Base-by-base conservation (phyloP, 257 asterid genomes). In the Fraxinus americana region DNA sequence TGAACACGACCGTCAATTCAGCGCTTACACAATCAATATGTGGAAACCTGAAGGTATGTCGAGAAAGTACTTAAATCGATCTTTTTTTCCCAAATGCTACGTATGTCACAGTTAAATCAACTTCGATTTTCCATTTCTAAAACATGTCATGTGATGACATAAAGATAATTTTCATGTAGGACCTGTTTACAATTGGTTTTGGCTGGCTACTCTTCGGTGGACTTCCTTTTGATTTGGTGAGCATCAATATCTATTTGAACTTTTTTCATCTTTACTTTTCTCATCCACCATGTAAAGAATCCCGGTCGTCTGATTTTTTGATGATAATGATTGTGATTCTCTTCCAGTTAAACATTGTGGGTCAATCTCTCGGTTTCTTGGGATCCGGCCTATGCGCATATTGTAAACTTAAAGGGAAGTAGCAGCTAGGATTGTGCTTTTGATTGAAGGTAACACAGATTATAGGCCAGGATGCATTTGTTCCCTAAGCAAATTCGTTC, bases 1-100 rank as follows among this genome's bases (percentile, higher is more conserved):
- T 80, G n/a, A 80, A 80, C 72, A 80, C 83, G 57, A 80, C 80
- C 9, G 19, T 80, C 35, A 80, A 80, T 43, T 80, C 83, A n/a
- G 80, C 83, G 25, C 80, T 80, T 4, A 80, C 83, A 41, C 83
- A 75, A 45, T 43, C 80, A 34, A 41, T 80, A 43, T 80, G 83
- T 12, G 80, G 80, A 70, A 80, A 80, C 69, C 32, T 80, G 14
- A 80, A 80, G 83, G 83, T 80, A 6, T 4, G 52, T 21, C 30
- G 5, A 59, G 30, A 7, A 48, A 48, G 14, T 19, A 48, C 57
- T 48, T 48, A 48, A 48, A 14, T 48, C 57, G 3, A 14, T 48
- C 17, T 2, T 30, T 13, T 2, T 48, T 48, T 48, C 6, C 57
- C 57, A 48, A 52, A 17, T 52, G 61, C n/a, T 4, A 12, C 4